Percentiles rank a stretch among this genome's conserved stretches.
These are phyloP conservation scores for Candida caryicola DNA, from an alignment of 805 yeast species.

Conservation along the genomic window DNA sequence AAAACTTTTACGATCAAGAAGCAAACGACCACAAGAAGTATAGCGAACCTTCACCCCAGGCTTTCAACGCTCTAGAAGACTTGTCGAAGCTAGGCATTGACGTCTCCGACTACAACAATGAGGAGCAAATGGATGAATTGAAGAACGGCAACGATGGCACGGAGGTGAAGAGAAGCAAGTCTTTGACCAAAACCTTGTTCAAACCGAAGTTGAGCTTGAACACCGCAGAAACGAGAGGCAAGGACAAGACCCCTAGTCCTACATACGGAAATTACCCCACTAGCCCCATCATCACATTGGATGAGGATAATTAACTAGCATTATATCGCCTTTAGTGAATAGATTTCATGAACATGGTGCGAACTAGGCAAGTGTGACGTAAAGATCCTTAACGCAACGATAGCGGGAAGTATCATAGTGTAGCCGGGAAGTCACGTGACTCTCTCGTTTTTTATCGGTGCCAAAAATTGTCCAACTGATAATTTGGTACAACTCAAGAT, in stretches of 20 bases:
- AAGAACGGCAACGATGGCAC: constrained; percentile 5
- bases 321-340: too few species aligned
- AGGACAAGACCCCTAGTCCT: neutral
- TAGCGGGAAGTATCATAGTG: too few species aligned
- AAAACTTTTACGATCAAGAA: constrained; percentile 15
- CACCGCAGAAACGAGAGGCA: constrained; percentile 8
- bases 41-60: constrained; percentile 36
- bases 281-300: constrained; percentile 40
- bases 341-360: too few species aligned
- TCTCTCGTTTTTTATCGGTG: too few species aligned
- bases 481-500: too few species aligned
- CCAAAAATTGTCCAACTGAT: neutral
- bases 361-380: too few species aligned
- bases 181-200: constrained; percentile 36
- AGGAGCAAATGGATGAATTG: constrained; percentile 22
- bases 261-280: constrained; percentile 10
- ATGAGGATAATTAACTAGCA: too few species aligned
- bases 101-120: constrained; percentile 20
- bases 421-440: too few species aligned
- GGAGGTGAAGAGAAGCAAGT: constrained; percentile 18
- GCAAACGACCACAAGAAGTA: constrained; percentile 13
- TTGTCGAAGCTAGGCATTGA: constrained; percentile 33
- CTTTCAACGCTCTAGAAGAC: constrained; percentile 26
- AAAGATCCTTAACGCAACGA: too few species aligned
- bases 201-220: constrained; percentile 25